Evolutionary conservation across 2,329 filamentous ascomycete genomes (phyloP).

Genomic region (Fusarium mexicanum): DNA sequence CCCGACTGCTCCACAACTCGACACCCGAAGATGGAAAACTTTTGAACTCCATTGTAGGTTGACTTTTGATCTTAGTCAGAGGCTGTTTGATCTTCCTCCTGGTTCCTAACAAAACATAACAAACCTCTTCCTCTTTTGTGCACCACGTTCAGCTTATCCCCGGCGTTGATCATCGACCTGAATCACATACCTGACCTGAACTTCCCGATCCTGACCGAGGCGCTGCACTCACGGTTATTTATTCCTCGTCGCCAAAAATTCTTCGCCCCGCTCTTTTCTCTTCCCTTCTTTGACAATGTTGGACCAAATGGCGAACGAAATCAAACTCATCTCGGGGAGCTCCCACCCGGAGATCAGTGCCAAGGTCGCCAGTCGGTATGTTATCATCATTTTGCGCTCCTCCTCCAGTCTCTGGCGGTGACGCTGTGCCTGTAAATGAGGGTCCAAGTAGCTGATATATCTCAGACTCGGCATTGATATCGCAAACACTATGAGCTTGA

Average conservation of each 20-base stretch:
- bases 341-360: constrained; percentile 60
- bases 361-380: constrained; percentile 57
- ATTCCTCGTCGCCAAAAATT: constrained; percentile 42
- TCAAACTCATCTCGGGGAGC: constrained; percentile 62
- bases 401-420: background rate
- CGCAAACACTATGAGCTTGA: constrained; percentile 81
- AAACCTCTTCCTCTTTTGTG: background rate
- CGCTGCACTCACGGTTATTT: constrained; percentile 34
- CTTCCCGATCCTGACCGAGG: constrained; percentile 17
- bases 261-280: constrained; percentile 41
- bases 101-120: background rate
- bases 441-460: constrained; percentile 38
- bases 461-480: constrained; percentile 78
- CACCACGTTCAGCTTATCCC: background rate
- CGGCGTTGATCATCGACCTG: constrained; percentile 28
- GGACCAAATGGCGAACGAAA: constrained; percentile 62
- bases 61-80: constrained; percentile 33
- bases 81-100: background rate
- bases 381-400: constrained; percentile 15
- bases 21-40: constrained; percentile 40
- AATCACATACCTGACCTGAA: constrained; percentile 32
- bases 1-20: constrained; percentile 37
- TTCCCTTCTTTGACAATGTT: constrained; percentile 47
- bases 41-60: constrained; percentile 32
- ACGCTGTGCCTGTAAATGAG: background rate